These are phyloP conservation scores for Fusarium nelsonii DNA, from an alignment of 2,329 filamentous ascomycete genomes.

Conservation along the genomic window DNA sequence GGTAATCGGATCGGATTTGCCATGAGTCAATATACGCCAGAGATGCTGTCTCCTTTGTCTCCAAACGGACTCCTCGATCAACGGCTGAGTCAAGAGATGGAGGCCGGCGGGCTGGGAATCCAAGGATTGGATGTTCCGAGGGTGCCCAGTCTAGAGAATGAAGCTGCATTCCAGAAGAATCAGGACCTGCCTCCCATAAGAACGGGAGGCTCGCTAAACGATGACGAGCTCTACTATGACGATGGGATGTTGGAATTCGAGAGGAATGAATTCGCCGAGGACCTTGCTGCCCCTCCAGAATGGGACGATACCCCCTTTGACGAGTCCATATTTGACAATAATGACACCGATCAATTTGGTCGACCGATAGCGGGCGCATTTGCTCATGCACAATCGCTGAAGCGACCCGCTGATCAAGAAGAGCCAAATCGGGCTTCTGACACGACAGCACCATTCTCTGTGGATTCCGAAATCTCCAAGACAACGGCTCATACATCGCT, in stretches of 20 bases:
- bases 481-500: constrained; percentile 68
- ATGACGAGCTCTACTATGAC: constrained; percentile 78
- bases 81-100: constrained; percentile 27
- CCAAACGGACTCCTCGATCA: constrained; percentile 29
- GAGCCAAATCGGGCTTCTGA: constrained; percentile 61
- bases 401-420: constrained; percentile 51
- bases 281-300: constrained; percentile 56
- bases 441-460: constrained; percentile 59
- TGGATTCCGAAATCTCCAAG: constrained; percentile 57
- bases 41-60: constrained; percentile 31
- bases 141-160: constrained; percentile 34
- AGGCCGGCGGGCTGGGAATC: constrained; percentile 59
- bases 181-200: constrained; percentile 33
- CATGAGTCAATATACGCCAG: constrained; percentile 61
- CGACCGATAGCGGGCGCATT: constrained; percentile 70
- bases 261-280: constrained; percentile 59
- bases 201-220: constrained; percentile 41
- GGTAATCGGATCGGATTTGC: constrained; percentile 70
- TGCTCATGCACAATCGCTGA: constrained; percentile 63
- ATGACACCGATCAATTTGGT: constrained; percentile 73
- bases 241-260: constrained; percentile 68
- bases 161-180: constrained; percentile 42
- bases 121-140: constrained; percentile 51
- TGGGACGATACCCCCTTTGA: constrained; percentile 72
- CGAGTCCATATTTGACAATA: constrained; percentile 78